Base-by-base conservation (phyloP, 169 alveolate species). In the Eimeria falciformis region DNA sequence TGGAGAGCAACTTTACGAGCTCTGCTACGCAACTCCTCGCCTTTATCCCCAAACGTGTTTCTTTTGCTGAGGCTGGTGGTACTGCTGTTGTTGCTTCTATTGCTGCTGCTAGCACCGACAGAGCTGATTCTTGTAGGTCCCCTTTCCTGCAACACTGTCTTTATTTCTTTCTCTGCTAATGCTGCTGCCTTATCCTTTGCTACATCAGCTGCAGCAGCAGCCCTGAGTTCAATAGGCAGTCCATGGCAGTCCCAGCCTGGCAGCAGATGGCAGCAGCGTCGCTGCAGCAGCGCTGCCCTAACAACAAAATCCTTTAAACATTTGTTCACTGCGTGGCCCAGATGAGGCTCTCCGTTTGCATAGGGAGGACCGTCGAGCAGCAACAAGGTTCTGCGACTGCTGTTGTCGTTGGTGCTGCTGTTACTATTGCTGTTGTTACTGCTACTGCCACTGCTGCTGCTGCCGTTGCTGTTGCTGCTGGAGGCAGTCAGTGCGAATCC, bases 201-300 rank as follows among this genome's bases (percentile, higher is more conserved):
- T 33, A 25, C 56, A 50, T 56, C 29, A 27, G 71, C 45, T 29
- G 73, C 53, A 23, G 89, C 77, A 9, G 89, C 89, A 29, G 73
- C 89, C 37, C 89, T 27, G 75, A 95, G 95, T 93, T 97, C 98
- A 23, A 97, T 96, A 47, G 98, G 98, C 55, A 97, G 91, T 7
- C 98, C 98, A 71, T 96, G 98, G 87, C 98, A 96, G 84, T 97
- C 98, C 97, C 98, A 97, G 55, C 98, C 98, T 6, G 97, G 98
- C 45, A 96, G 89, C 93, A 95, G 84, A 71, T 95, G 91, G 53
- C 96, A 95, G 92, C 95, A 79, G 25, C 91, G 90, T 33, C 97
- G 97, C 27, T 94, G 94, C 47, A 95, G 93, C 83, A 96, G 92
- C 53, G 71, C 94, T 37, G 84, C 56, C 43, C 62, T 14, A 14